These are phyloP conservation scores for Primulina eburnea DNA, from an alignment of 257 asterid species.

Conservation along the genomic window DNA sequence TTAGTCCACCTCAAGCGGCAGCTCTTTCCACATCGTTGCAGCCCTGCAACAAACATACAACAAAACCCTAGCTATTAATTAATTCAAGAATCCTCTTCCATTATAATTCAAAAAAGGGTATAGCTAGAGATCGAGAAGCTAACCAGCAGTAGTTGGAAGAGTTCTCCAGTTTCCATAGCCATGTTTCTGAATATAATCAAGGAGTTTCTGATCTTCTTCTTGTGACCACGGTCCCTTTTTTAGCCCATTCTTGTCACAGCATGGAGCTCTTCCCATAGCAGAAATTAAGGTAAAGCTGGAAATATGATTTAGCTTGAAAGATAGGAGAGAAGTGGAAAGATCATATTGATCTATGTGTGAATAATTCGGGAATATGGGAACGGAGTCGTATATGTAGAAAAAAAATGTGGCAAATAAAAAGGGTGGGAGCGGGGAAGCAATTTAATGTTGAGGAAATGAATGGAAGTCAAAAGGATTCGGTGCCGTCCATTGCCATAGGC, in stretches of 20 bases:
- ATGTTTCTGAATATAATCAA: constrained; percentile 22
- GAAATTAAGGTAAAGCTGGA: neutral
- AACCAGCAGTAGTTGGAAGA: constrained; percentile 34
- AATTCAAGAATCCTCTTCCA: neutral
- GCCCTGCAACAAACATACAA: constrained; percentile 7
- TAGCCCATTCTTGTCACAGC: constrained; percentile 25
- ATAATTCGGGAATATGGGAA: constrained; percentile 2
- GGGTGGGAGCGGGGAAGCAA: neutral
- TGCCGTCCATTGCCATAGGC: constrained; percentile 13
- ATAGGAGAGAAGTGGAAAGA: neutral
- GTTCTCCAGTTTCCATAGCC: constrained; percentile 33
- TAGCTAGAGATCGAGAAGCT: too few relatives aligned
- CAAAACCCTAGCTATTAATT: too few relatives aligned
- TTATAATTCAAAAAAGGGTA: too few relatives aligned
- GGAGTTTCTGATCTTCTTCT: constrained; percentile 30
- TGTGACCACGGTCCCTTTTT: constrained; percentile 35
- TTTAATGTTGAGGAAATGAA: neutral
- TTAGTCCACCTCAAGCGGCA: constrained; percentile 27
- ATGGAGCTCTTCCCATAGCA: constrained; percentile 28
- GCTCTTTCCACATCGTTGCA: constrained; percentile 27
- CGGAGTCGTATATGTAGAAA: neutral
- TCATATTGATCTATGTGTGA: neutral
- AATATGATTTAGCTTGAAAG: neutral
- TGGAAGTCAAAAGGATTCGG: constrained; percentile 28
- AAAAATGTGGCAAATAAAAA: neutral